These are phyloP conservation scores for Deinandra increscens DNA, from an alignment of 129 eudicot species.

Conservation along the genomic window DNA sequence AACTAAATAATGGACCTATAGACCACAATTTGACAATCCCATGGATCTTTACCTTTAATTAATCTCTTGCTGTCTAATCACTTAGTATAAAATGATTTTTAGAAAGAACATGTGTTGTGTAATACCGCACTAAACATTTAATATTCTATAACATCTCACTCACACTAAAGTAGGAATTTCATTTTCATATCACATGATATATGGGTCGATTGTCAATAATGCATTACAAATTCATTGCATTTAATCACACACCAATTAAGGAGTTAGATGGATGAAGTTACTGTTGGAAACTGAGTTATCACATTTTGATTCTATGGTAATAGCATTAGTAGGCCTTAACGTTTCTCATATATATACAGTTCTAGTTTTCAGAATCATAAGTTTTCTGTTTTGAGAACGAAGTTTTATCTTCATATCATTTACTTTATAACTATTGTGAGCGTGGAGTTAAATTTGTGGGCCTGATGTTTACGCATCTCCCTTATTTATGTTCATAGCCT, in stretches of 20 bases:
- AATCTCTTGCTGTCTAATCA: conserved; percentile 27
- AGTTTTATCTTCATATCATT: not conserved
- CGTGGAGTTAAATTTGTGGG: not conserved
- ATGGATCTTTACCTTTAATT: conserved; percentile 3
- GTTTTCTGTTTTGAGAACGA: not conserved
- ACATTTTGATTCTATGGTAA: not conserved
- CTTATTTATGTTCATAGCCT: not conserved
- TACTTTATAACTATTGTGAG: not conserved
- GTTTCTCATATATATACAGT: not conserved
- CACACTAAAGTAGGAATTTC: conserved; percentile 17
- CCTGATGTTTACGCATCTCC: conserved; percentile 1
- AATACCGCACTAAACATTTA: conserved; percentile 12
- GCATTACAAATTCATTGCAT: conserved; percentile 25
- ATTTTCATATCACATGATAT: conserved; percentile 24
- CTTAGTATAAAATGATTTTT: not conserved
- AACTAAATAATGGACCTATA: not conserved
- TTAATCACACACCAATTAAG: conserved; percentile 14
- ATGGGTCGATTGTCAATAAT: conserved; percentile 20
- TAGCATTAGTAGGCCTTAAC: not conserved
- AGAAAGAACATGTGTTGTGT: conserved; percentile 12
- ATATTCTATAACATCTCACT: conserved; percentile 23
- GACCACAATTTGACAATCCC: not conserved
- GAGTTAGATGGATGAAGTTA: not conserved
- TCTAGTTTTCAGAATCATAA: not conserved
- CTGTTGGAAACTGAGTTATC: not conserved